phyloP scores from a whole-genome alignment of 2,329 filamentous ascomycete genomes.

The Macrophomina phaseolina region DNA sequence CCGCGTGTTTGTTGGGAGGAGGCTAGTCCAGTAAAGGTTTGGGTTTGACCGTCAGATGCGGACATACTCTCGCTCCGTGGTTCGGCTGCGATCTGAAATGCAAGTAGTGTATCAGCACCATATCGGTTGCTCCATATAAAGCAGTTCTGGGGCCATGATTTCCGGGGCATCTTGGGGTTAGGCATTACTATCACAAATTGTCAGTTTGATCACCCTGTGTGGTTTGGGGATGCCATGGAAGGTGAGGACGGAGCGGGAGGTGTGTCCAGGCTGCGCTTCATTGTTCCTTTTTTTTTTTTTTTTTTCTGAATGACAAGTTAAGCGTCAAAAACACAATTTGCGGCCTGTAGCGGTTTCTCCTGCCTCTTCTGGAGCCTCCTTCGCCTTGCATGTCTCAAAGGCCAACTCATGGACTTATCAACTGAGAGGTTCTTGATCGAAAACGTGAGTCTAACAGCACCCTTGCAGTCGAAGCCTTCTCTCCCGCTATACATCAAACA shows the following conservation, averaged over 20 bases:
- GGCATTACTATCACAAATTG: background rate
- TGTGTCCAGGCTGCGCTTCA: too few relatives aligned
- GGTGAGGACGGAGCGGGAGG: too few relatives aligned
- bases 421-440: slow-evolving; percentile 7
- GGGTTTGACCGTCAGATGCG: background rate
- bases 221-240: too few relatives aligned
- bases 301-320: too few relatives aligned
- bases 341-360: background rate
- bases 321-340: too few relatives aligned
- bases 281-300: too few relatives aligned
- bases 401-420: slow-evolving; percentile 11
- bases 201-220: background rate
- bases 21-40: background rate
- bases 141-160: background rate
- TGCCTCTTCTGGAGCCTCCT: background rate
- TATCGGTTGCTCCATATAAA: background rate
- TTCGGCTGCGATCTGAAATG: background rate
- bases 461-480: slow-evolving; percentile 7
- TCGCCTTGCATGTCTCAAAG: background rate
- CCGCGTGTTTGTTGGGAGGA: background rate
- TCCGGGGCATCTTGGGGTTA: background rate
- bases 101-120: background rate
- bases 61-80: background rate
- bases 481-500: background rate
- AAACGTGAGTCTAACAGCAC: background rate